A percentile compares a stretch with the other conserved stretches of the same genome.
phyloP scores from a whole-genome alignment of 352 stramenopile genomes.

The Globisporangium carolinianum region DNA sequence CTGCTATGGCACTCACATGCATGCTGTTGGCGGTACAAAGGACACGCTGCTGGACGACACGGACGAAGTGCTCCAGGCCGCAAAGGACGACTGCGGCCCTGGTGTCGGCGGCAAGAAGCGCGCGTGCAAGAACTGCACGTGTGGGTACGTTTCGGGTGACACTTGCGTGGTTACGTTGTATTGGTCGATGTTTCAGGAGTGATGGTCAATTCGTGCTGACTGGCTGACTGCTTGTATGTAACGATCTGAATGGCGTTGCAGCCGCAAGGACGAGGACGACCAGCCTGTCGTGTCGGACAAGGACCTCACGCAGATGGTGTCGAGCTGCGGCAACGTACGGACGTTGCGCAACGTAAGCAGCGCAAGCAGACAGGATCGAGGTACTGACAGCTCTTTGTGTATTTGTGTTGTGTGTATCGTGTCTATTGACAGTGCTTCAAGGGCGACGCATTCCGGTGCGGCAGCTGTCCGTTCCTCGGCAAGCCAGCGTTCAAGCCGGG shows the following conservation, averaged over 20 bases:
- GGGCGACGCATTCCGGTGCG: conserved; percentile 96
- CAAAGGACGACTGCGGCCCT: conserved; percentile 64
- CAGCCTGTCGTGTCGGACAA: conserved; percentile 68
- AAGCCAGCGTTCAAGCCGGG: conserved; percentile 94
- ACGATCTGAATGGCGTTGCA: conserved; percentile 10
- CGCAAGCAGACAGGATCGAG: background rate
- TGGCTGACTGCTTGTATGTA: background rate
- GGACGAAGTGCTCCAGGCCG: conserved; percentile 70
- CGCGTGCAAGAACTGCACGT: conserved; percentile 97
- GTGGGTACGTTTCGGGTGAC: conserved; percentile 57
- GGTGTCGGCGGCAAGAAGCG: conserved; percentile 87
- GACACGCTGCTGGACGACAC: conserved; percentile 79
- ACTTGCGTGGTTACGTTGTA: background rate
- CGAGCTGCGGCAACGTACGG: conserved; percentile 78
- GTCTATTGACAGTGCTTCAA: conserved; percentile 86
- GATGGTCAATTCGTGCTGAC: background rate
- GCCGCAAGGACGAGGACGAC: conserved; percentile 64
- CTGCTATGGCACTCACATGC: no score
- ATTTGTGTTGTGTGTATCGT: background rate
- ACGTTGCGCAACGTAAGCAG: background rate
- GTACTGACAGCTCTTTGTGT: background rate
- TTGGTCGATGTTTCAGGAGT: background rate
- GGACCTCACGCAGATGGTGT: conserved; percentile 72
- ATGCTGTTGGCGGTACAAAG: conserved; percentile 5
- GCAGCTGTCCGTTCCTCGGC: conserved; percentile 93